Percentiles rank a stretch among this genome's conserved stretches.
Evolutionary conservation across 192 early-diverging fungal species (phyloP).

Genomic region (Coemansia erecta): DNA sequence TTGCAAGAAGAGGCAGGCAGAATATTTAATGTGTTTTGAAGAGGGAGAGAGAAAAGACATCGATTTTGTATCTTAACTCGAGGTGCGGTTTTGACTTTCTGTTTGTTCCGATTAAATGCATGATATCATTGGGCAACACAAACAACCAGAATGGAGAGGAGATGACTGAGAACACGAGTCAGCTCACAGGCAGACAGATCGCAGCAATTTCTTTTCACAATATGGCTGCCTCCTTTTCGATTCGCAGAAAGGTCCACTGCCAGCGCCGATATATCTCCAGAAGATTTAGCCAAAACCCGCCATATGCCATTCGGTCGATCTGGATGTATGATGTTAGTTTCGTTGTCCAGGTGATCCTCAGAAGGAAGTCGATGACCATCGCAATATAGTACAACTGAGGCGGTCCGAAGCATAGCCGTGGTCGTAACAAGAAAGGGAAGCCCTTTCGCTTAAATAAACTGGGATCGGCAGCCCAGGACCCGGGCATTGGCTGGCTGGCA

Average conservation of each 20-base stretch:
- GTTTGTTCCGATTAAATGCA: not conserved
- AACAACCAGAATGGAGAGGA: too few relatives aligned
- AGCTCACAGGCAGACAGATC: not conserved
- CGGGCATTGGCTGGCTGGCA: conserved; percentile 5
- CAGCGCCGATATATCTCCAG: conserved; percentile 85
- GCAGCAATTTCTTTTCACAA: not conserved
- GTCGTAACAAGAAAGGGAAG: conserved; percentile 57
- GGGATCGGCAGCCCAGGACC: not conserved
- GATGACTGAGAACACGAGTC: too few relatives aligned
- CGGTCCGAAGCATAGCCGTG: conserved; percentile 62
- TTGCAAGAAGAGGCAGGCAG: too few relatives aligned
- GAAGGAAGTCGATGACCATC: conserved; percentile 72
- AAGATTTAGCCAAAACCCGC: conserved; percentile 74
- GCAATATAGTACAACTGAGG: conserved; percentile 73
- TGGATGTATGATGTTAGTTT: conserved; percentile 64
- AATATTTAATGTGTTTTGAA: too few relatives aligned
- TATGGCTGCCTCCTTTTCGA: conserved; percentile 60
- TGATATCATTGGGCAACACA: too few relatives aligned
- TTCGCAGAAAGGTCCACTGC: conserved; percentile 92
- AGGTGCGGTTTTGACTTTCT: not conserved
- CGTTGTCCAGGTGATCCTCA: conserved; percentile 85
- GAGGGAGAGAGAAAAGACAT: not conserved
- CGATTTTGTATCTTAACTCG: too few relatives aligned
- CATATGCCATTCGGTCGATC: conserved; percentile 63
- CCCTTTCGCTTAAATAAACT: not conserved